Evolutionary conservation across 495 filamentous ascomycete species (phyloP).

Genomic region (Pseudoneurospora amorphoporcata): DNA sequence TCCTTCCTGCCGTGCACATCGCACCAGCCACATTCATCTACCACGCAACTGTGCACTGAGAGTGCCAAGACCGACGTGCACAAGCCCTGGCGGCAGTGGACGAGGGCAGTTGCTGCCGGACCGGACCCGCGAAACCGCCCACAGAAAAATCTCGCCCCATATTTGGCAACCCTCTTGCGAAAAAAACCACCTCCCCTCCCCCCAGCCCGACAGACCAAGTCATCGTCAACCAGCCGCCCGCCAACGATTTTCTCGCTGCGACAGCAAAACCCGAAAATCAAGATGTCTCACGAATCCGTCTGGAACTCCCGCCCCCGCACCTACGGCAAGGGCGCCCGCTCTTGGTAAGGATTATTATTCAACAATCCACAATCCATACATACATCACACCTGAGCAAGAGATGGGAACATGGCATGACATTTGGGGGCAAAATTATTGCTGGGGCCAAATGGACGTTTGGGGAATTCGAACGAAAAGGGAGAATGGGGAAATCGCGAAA

Average conservation of each 20-base stretch:
- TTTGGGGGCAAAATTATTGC: not conserved
- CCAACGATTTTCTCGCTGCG: slow-evolving; percentile 4
- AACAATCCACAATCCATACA: not conserved
- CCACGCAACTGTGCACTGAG: not conserved
- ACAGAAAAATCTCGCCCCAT: slow-evolving; percentile 23
- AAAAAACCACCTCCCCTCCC: slow-evolving; percentile 6
- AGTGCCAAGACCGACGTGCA: not conserved
- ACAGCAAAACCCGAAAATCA: slow-evolving; percentile 24
- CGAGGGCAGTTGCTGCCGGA: not conserved
- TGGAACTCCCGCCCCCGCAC: slow-evolving; percentile 96
- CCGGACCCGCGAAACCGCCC: slow-evolving; percentile 15
- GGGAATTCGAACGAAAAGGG: not conserved
- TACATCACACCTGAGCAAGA: not conserved
- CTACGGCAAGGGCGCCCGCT: slow-evolving; percentile 90
- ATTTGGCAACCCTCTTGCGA: slow-evolving; percentile 11
- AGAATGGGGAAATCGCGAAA: not conserved
- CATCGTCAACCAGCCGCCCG: slow-evolving; percentile 7
- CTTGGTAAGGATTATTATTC: slow-evolving; percentile 54
- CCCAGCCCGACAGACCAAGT: not conserved
- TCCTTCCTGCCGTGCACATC: not conserved
- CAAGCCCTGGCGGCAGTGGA: not conserved
- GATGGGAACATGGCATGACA: not conserved
- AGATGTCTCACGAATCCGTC: slow-evolving; percentile 97
- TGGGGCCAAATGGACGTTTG: not conserved
- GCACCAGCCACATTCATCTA: not conserved